Conservation (phyloP, 2,329 filamentous ascomycete species). For the Neofusicoccum sp. region DNA sequence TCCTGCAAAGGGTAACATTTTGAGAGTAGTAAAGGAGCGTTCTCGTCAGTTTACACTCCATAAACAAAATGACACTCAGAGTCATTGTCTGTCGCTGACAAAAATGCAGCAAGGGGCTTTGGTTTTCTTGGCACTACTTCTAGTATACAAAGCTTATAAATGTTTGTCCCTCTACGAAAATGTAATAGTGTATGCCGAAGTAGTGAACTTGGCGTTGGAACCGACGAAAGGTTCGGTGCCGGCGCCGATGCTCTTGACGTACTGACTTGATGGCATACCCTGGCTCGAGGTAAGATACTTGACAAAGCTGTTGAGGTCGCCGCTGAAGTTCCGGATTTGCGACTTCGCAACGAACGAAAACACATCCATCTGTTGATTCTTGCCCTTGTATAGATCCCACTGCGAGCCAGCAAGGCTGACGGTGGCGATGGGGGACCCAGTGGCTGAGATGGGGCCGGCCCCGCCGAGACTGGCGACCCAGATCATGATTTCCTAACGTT, state of each 20-base stretch:
- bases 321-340: slow-evolving; percentile 53
- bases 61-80: too few species aligned
- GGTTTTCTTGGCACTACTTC: too few species aligned
- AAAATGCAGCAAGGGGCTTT: too few species aligned
- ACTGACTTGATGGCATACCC: slow-evolving; percentile 50
- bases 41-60: too few species aligned
- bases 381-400: slow-evolving; percentile 61
- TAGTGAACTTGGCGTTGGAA: slow-evolving; percentile 46
- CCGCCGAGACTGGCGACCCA: slow-evolving; percentile 60
- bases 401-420: slow-evolving; percentile 52
- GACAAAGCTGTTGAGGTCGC: slow-evolving; percentile 58
- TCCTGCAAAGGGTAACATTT: too few species aligned
- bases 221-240: slow-evolving; percentile 59
- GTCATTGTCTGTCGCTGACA: too few species aligned
- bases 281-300: slow-evolving; percentile 54
- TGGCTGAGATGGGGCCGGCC: slow-evolving; percentile 59
- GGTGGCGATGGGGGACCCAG: slow-evolving; percentile 54
- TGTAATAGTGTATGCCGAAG: slow-evolving; percentile 34
- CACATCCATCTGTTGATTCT: slow-evolving; percentile 58
- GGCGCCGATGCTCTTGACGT: slow-evolving; percentile 53
- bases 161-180: too few species aligned
- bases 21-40: too few species aligned
- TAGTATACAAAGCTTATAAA: too few species aligned
- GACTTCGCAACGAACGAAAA: slow-evolving; percentile 58
- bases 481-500: slow-evolving; percentile 54